Base-by-base conservation (phyloP, 305 asterid species). In the Fraxinus nigra region DNA sequence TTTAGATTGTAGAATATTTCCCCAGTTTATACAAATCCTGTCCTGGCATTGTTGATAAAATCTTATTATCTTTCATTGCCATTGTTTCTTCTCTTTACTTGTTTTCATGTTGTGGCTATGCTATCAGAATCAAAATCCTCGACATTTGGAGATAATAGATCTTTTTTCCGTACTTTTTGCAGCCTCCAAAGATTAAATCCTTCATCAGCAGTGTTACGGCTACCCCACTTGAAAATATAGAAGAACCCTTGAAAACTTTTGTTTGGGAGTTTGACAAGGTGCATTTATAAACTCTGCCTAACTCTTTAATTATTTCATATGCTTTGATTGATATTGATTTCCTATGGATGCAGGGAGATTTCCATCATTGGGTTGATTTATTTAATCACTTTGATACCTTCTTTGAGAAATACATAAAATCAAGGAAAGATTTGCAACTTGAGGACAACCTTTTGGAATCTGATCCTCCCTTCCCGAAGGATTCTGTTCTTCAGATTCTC, bases 261-360 rank as follows among this genome's bases (percentile, higher is more conserved):
- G 85, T 85, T 78, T 97, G 99, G 99, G 98, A 93, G 90, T 97
- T 95, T 88, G 99, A 97, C 81, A 97, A 95, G 99, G 99, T 97
- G 85, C 83, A 48, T 76, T 81, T 77, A 56, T 79, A 70, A 85
- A 54, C 76, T 81, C 69, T 35, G 7, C 80, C 75, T 38, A 46
- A 63, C 34, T 79, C 48, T 61, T 74, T 59, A 61, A 24, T 20
- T 85, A 80, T 30, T 61, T 67, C 77, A 34, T 48, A 37, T 80
- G 65, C 77, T 84, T 82, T 75, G 14, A 59, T 43, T 74, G 85
- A 81, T 74, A 20, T 87, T 87, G 83, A 82, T 82, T 83, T 38
- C 77, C 63, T 83, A 78, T 73, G 72, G 54, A 73, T 91, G 91
- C 98, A 97, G 99, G 99, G 99, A 28, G 99, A 95, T 85, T 97